Evolutionary conservation across 768 basidiomycete species (phyloP).

Genomic region (Suillus ampliporus): DNA sequence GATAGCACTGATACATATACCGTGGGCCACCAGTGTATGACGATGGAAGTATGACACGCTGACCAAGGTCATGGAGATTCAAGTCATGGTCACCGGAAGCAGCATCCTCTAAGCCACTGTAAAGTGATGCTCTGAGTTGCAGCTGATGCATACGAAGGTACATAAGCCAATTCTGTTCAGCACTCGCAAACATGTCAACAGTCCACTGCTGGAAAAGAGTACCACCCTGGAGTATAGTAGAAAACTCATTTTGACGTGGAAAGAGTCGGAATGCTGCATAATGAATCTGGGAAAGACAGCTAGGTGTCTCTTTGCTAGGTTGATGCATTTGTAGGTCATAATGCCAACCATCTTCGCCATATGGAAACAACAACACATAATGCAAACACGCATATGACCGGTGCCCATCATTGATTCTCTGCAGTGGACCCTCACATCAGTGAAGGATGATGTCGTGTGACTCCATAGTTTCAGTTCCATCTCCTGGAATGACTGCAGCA

Average conservation of each 20-base stretch:
- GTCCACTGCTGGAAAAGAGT: neutral
- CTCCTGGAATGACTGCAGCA: conserved; percentile 44
- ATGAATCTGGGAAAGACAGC: neutral
- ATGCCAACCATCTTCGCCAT: conserved; percentile 44
- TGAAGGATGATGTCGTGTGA: conserved; percentile 41
- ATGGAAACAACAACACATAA: conserved; percentile 49
- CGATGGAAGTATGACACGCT: neutral
- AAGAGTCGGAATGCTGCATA: neutral
- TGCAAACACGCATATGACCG: conserved; percentile 43
- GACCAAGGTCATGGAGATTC: neutral
- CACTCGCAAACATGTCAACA: neutral
- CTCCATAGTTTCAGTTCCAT: conserved; percentile 19
- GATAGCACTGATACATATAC: neutral
- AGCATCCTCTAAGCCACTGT: neutral
- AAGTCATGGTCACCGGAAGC: neutral
- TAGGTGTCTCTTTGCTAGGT: neutral
- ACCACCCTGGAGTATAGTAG: neutral
- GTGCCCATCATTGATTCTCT: conserved; percentile 39
- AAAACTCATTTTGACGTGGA: neutral
- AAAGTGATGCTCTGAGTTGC: neutral
- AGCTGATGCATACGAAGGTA: neutral
- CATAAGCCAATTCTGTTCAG: neutral
- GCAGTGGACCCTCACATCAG: conserved; percentile 29
- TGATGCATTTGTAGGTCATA: conserved; percentile 15
- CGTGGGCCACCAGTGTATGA: neutral